Evolutionary conservation across 352 stramenopile species (phyloP), one percentile per base, ranked within the genome.

Genomic region (Phytophthora brassicae): DNA sequence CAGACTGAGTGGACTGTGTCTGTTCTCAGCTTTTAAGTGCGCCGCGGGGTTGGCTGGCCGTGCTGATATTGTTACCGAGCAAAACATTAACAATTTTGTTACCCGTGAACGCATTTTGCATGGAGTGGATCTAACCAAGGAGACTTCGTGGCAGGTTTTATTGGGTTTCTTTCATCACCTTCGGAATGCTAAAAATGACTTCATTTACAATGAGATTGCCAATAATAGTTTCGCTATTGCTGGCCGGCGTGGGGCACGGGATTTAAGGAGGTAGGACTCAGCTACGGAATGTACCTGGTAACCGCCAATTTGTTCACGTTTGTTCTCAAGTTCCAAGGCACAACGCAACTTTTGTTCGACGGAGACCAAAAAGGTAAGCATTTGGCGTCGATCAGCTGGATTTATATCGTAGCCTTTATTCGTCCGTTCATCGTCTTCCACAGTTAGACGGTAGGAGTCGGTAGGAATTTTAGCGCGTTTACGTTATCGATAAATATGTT

Each of bases 361-460:
- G 0, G 26, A 5, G 44, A n/a, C n/a, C 4, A 4, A 31, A 13
- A 55, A 28, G 54, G 54, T 36, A 55, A 55, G 19, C 16, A 43
- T 13, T 31, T 22, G 7, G 38, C 38, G 11, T 44, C 38, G 28
- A 12, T n/a, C 7, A 38, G 24, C n/a, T 38, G 31, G 31, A 38
- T 38, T 38, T n/a, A 38, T n/a, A n/a, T 12, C 13, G 13, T 38
- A 20, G 45, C 35, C 12, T 55, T 55, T 49, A 36, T 38, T 38
- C n/a, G 31, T 38, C 31, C 8, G 7, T 38, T 38, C 8, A 38
- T 63, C 13, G 13, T 38, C 31, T 38, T 38, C 31, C 13, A 38
- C 31, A 38, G 31, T 6, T n/a, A 38, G 31, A 55, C 35, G 55
- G 55, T 63, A 31, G 26, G 26, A n/a, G n/a, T n/a, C n/a, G n/a